Evolutionary conservation across 2,329 filamentous ascomycete species (phyloP).

Genomic region (Sphaceloma murrayae): DNA sequence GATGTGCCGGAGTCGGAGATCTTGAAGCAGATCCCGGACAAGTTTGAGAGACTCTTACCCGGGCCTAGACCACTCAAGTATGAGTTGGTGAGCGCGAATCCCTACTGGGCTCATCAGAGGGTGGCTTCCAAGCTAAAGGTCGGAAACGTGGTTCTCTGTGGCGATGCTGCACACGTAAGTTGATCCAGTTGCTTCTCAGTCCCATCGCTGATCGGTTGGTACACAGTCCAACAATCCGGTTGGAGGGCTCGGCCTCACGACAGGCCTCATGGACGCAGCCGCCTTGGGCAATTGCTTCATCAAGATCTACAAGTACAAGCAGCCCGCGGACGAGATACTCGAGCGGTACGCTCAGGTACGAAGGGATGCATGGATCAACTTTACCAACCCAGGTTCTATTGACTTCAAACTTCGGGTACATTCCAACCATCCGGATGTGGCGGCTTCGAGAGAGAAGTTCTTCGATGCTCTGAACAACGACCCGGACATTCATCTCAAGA

Average conservation of each 20-base stretch:
- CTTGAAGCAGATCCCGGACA: background rate
- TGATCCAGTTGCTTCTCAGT: background rate
- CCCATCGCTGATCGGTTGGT: background rate
- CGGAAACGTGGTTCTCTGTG: conserved; percentile 26
- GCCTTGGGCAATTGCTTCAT: conserved; percentile 18
- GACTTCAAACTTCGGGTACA: conserved; percentile 12
- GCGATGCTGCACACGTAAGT: conserved; percentile 8
- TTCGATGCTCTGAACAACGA: conserved; percentile 1
- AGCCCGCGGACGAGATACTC: conserved; percentile 8
- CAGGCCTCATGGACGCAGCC: conserved; percentile 16
- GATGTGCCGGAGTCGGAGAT: conserved; percentile 6
- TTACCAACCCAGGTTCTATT: conserved; percentile 8
- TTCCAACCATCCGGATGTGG: conserved; percentile 1
- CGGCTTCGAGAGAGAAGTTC: conserved; percentile 7
- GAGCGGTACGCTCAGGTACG: conserved; percentile 6
- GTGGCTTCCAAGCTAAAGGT: conserved; percentile 26
- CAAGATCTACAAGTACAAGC: conserved; percentile 15
- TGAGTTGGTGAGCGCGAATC: conserved; percentile 29
- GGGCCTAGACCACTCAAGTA: conserved; percentile 24
- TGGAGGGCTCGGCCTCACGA: conserved; percentile 18
- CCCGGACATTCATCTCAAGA: conserved; percentile 4
- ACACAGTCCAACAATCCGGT: conserved; percentile 18
- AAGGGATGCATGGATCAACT: conserved; percentile 8
- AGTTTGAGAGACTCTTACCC: conserved; percentile 17
- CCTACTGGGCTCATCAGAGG: conserved; percentile 34